Base-by-base conservation (phyloP, 2,329 filamentous ascomycete species). In the Hypoxylon sp. region DNA sequence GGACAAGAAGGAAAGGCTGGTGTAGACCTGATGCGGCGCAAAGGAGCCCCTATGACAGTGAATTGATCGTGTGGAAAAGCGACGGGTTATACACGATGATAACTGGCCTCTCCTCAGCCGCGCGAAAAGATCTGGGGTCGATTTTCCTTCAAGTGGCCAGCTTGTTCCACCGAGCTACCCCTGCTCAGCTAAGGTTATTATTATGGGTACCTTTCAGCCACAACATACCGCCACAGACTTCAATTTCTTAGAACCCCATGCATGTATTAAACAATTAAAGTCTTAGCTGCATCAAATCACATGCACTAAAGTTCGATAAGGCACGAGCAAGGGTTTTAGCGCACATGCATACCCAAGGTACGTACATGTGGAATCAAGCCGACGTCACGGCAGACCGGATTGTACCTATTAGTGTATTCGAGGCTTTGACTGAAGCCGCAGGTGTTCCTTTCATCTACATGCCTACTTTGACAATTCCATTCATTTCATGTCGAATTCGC, bases 41-140 rank as follows among this genome's bases (percentile, higher is more conserved):
- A 64, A 61, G 38, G 30, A 58, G 54, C 65, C 53, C 50, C 30
- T 56, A 42, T 48, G 36, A 53, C 18, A 45, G 22, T 59, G 50
- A 56, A 57, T 63, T 62, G 61, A 59, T 67, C 50, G 48, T 66
- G 66, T 58, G 55, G 62, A 53, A 56, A 60, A 32, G 33, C 51
- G 48, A 57, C 57, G 6, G 30, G 42, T 60, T 45, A 58, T 32
- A 59, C 61, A 58, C 55, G 57, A 59, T 67, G 71, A 71, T 75
- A 74, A 71, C 67, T 74, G 73, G 73, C 73, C 73, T 75, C 70
- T 75, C 73, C 68, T 69, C 69, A 71, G 62, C 61, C 61, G 61
- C 67, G 64, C 68, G 62, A 65, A 68, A 67, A 71, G 60, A 61
- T 68, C 61, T 61, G 71, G 68, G 69, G 65, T 63, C 55, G 32